Base-by-base conservation (phyloP, 352 stramenopile species). In the Phytophthora pisi region DNA sequence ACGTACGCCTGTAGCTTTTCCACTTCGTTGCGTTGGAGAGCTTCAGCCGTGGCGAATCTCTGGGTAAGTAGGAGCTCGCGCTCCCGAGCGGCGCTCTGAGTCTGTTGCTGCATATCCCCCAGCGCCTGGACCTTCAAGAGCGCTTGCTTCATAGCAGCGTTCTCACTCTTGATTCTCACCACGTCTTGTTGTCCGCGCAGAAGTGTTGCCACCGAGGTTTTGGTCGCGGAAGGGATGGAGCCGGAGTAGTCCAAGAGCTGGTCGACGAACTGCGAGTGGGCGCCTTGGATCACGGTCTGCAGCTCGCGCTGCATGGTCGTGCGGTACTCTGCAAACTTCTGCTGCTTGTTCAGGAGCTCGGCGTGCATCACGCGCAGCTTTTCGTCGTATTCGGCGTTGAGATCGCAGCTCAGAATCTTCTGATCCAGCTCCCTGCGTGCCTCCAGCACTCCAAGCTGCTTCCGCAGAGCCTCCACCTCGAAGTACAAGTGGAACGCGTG, bases 101-200 rank as follows among this genome's bases (percentile, higher is more conserved):
- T 81, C 31, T 90, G 72, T 24, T 86, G 77, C 46, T 92, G 81
- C 71, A 90, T 87, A 24, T 83, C 74, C 18, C 82, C 75, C 13
- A 92, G 59, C 13, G 86, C 72, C n/a, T 90, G 81, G 6, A 94
- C 64, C 36, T 87, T 89, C 6, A 92, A 57, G 10, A 92, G 57
- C 9, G 84, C 85, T 64, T 90, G 82, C 57, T 91, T 90, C 49
- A 94, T 72, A 16, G 72, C 57, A 9, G 82, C 68, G 46, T 91
- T 94, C 53, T 94, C 86, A 16, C 81, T 72, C n/a, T 83, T 77
- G 6, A 86, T 59, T 24, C 72, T 68, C 11, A 84, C 76, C 20
- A 77, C 49, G 0, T 74, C 73, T 20, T 75, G 71, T 26, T 91
- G 78, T 3, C 69, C 63, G 10, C 75, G 75, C n/a, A 92, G 40